phyloP scores from a whole-genome alignment of 495 filamentous ascomycete genomes.

The Oidiodendron maius region DNA sequence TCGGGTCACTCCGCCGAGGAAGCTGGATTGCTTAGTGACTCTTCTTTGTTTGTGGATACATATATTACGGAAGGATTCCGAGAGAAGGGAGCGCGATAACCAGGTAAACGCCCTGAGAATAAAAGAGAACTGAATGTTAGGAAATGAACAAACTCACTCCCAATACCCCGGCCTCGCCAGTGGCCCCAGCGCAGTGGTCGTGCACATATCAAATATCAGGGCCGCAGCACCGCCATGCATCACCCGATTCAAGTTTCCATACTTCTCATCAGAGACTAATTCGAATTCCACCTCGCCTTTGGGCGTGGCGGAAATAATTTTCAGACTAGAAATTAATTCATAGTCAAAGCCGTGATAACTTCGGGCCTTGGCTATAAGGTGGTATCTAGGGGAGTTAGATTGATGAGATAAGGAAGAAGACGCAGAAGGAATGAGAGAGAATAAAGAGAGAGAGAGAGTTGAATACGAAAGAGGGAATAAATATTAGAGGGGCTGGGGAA shows the following conservation, averaged over 20 bases:
- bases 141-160: slow-evolving; percentile 24
- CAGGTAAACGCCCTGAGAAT: not conserved
- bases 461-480: not conserved
- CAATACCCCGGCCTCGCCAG: slow-evolving; percentile 34
- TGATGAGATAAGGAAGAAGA: not conserved
- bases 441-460: not conserved
- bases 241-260: slow-evolving; percentile 26
- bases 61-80: no score
- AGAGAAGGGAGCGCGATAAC: not conserved
- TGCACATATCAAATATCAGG: slow-evolving; percentile 42
- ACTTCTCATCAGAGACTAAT: slow-evolving; percentile 15
- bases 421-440: not conserved
- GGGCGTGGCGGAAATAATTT: slow-evolving; percentile 27
- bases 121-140: not conserved
- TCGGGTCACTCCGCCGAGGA: slow-evolving; percentile 38
- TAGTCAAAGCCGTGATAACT: slow-evolving; percentile 26
- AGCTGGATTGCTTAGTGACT: slow-evolving; percentile 18
- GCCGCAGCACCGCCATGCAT: slow-evolving; percentile 38
- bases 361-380: slow-evolving; percentile 11
- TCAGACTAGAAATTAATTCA: slow-evolving; percentile 29
- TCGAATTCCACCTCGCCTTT: slow-evolving; percentile 19
- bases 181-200: slow-evolving; percentile 34
- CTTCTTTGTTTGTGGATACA: no score
- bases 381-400: slow-evolving; percentile 15
- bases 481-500: no score